Evolutionary conservation across 78 protist species (phyloP).

Genomic region (Cavenderia fasciculata): DNA sequence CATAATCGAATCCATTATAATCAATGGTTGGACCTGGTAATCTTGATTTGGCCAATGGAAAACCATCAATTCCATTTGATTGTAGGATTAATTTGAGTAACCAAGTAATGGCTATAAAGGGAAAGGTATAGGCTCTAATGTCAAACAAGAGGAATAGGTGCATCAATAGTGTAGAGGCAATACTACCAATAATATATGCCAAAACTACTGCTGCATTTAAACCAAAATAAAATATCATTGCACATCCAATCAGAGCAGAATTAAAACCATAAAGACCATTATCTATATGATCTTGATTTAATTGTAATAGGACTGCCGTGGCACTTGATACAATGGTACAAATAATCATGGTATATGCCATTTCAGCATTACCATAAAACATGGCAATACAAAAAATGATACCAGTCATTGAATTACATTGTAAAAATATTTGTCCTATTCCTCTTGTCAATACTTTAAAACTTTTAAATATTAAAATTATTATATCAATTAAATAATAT

Average conservation of each 20-base stretch:
- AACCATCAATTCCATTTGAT: neutral
- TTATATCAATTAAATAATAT: no score
- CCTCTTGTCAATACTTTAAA: conserved; percentile 21
- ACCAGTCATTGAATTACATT: conserved; percentile 24
- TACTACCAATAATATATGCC: conserved; percentile 9
- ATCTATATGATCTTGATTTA: neutral
- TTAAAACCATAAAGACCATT: conserved; percentile 56
- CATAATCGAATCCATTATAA: neutral
- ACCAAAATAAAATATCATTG: conserved; percentile 34
- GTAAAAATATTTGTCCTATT: conserved; percentile 49
- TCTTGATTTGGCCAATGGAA: neutral
- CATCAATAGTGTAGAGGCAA: conserved; percentile 15
- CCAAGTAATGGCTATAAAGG: conserved; percentile 51
- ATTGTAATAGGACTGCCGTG: neutral
- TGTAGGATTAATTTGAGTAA: neutral
- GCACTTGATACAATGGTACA: conserved; percentile 3
- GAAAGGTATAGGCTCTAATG: conserved; percentile 57
- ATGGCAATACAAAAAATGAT: conserved; percentile 8
- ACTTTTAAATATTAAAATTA: no score
- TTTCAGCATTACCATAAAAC: conserved; percentile 1
- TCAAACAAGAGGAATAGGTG: conserved; percentile 8
- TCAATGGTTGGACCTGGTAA: neutral
- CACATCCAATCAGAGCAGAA: conserved; percentile 57
- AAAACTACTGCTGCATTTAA: neutral
- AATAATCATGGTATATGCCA: conserved; percentile 11